These are phyloP conservation scores for Botrytis pseudocinerea DNA, from an alignment of 2,329 filamentous ascomycete species.

Conservation along the genomic window DNA sequence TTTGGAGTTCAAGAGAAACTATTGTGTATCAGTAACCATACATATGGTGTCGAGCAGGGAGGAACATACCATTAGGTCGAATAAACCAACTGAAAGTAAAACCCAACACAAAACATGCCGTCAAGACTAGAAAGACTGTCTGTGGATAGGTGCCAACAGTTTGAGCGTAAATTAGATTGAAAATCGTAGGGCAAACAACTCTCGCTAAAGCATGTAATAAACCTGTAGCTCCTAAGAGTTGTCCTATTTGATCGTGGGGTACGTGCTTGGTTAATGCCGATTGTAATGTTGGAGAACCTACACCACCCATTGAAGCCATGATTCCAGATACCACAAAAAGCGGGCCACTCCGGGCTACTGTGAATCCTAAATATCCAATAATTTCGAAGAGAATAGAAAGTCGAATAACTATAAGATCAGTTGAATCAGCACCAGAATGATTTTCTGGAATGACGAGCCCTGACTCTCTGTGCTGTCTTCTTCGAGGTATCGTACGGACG, in stretches of 20 bases:
- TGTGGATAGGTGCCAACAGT: slow-evolving; percentile 80
- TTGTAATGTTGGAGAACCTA: slow-evolving; percentile 83
- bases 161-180: slow-evolving; percentile 81
- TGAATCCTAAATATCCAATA: slow-evolving; percentile 73
- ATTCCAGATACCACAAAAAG: slow-evolving; percentile 73
- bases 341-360: slow-evolving; percentile 59
- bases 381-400: slow-evolving; percentile 74
- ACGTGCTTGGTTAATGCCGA: slow-evolving; percentile 89
- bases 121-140: slow-evolving; percentile 77
- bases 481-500: slow-evolving; percentile 54
- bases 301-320: slow-evolving; percentile 74
- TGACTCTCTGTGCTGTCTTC: slow-evolving; percentile 55
- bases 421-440: slow-evolving; percentile 64
- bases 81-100: slow-evolving; percentile 70
- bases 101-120: slow-evolving; percentile 64
- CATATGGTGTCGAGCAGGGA: background rate
- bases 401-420: slow-evolving; percentile 79
- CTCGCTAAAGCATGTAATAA: slow-evolving; percentile 80
- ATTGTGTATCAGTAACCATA: slow-evolving; percentile 3
- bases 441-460: slow-evolving; percentile 50
- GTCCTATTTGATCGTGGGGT: slow-evolving; percentile 75
- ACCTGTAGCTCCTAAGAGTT: slow-evolving; percentile 85
- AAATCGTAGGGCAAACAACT: slow-evolving; percentile 76
- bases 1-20: slow-evolving; percentile 31
- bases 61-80: slow-evolving; percentile 67